Conservation (phyloP, 441 rosid genomes). For the Adansonia grandidieri region DNA sequence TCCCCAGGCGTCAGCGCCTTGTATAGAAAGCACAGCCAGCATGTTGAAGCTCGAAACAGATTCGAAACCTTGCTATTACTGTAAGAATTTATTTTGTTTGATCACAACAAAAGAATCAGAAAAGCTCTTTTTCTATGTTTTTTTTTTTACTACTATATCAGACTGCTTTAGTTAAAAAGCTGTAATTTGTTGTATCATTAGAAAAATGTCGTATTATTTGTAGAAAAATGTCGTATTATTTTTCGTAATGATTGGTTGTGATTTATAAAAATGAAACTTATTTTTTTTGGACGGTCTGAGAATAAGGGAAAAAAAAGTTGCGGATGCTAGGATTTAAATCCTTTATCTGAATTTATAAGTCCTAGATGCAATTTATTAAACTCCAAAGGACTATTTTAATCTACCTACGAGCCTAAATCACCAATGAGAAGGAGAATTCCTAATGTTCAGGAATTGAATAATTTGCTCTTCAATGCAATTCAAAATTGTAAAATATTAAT, state of each 20-base stretch:
- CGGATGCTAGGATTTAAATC: background rate
- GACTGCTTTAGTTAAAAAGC: no score
- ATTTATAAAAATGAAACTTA: background rate
- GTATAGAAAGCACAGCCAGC: background rate
- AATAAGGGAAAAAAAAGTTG: background rate
- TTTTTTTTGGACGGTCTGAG: no score
- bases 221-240: no score
- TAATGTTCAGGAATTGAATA: background rate
- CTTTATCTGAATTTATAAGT: background rate
- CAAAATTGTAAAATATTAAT: background rate
- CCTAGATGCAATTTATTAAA: background rate
- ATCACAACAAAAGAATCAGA: no score
- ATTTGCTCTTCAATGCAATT: background rate
- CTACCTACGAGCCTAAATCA: background rate
- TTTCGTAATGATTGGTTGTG: no score
- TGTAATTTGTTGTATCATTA: no score
- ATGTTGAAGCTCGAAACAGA: background rate
- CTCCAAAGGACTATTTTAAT: background rate
- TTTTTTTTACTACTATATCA: no score
- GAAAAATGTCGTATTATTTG: no score
- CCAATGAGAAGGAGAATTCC: background rate
- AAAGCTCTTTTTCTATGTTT: no score
- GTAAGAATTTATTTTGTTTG: background rate
- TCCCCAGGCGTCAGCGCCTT: background rate
- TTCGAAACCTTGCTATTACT: background rate